Base-by-base conservation (phyloP, 148 eudicot genomes). In the Linanthus parryae region DNA sequence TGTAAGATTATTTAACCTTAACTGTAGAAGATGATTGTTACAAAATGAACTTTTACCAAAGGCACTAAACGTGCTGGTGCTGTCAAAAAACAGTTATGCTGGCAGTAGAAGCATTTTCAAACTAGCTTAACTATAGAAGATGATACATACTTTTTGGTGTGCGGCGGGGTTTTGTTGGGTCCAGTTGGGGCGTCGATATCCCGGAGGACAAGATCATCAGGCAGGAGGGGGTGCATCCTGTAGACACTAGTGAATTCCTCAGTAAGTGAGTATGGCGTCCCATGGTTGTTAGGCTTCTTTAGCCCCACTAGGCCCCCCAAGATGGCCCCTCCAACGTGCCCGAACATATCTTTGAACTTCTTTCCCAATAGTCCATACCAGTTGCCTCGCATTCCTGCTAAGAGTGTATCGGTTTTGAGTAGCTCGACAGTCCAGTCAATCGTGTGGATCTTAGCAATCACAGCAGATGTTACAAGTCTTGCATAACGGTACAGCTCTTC, bases 401-500 rank as follows among this genome's bases (percentile, higher is more conserved):
- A 70, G 18, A 73, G 56, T 5, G 41, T 73, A 54, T 73, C 70
- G 1, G 66, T 73, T 55, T 73, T 73, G 6, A 73, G 73, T 36
- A 73, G 77, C 69, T 73, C 73, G 8, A 63, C 72, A 2, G 77
- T 73, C 77, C 77, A 73, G 50, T 73, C 77, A 24, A 73, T 73
- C 48, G 77, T 73, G 63, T 73, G 77, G 38, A 73, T 23, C 44
- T 73, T 73, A 6, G 77, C 77, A 9, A 73, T 73, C 7, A 73
- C 73, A 13, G 77, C 77, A 19, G 77, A 59, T 48, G 73, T 73
- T 21, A 68, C 77, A 0, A 73, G 66, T 51, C 77, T 73, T 26
- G 77, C 77, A 55, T 68, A 58, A 11, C 65, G 69, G 20, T 73
- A 73, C 39, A 73, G 28, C 19, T 73, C 69, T 48, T 73, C 77